phyloP scores from a whole-genome alignment of 2,329 filamentous ascomycete species.

The Colletotrichum trifolii region DNA sequence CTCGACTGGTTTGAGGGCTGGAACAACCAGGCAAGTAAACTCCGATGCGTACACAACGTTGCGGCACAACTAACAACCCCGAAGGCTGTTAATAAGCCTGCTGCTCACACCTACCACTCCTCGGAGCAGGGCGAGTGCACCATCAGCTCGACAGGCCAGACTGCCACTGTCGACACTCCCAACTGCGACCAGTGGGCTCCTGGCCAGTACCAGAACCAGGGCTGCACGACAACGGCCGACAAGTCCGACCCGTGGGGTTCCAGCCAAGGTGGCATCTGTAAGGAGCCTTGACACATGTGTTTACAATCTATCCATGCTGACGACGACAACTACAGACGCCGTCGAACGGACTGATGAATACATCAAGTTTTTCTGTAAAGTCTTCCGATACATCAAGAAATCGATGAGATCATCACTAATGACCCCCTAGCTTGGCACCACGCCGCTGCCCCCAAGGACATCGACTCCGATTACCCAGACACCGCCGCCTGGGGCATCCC shows the following conservation, averaged over 20 bases:
- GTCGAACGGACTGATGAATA: conserved; percentile 54
- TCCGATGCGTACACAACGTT: not conserved
- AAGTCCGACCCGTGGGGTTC: conserved; percentile 51
- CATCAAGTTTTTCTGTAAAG: conserved; percentile 52
- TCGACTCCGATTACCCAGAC: conserved; percentile 61
- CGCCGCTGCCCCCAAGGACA: conserved; percentile 46
- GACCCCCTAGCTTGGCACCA: conserved; percentile 45
- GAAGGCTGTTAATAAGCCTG: conserved; percentile 60
- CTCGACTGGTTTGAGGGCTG: conserved; percentile 77
- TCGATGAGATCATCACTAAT: not conserved
- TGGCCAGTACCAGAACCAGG: conserved; percentile 50
- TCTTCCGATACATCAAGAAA: too few species aligned
- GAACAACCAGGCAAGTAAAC: conserved; percentile 56
- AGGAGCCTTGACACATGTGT: conserved; percentile 32
- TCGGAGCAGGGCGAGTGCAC: conserved; percentile 49
- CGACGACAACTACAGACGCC: conserved; percentile 51
- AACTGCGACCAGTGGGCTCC: conserved; percentile 54
- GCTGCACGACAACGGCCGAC: conserved; percentile 54
- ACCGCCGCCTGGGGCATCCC: conserved; percentile 75
- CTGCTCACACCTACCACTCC: conserved; percentile 63
- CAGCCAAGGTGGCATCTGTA: conserved; percentile 52
- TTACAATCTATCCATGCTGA: not conserved
- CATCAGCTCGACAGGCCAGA: conserved; percentile 45
- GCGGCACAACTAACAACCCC: conserved; percentile 47
- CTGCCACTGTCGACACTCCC: conserved; percentile 44